phyloP scores from a whole-genome alignment of 2,329 filamentous ascomycete genomes.

The Aspergillus fumigatiaffinis region DNA sequence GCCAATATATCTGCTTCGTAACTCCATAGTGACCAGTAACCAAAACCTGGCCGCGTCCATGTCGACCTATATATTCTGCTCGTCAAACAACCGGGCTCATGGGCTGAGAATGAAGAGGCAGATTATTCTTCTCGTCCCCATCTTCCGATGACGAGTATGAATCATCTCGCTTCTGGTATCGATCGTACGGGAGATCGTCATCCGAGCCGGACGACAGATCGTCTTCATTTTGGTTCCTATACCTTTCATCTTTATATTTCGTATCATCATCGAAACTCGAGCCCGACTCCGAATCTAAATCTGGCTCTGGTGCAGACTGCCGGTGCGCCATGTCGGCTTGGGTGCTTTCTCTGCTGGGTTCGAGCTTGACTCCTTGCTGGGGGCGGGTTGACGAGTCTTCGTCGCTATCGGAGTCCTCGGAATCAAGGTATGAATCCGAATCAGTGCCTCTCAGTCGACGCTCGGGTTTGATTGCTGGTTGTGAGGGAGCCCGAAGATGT shows the following conservation, averaged over 20 bases:
- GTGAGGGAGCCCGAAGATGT: background rate
- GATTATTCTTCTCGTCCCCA: background rate
- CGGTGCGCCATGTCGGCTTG: background rate
- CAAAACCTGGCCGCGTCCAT: background rate
- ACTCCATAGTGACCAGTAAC: background rate
- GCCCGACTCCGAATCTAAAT: background rate
- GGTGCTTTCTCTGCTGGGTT: background rate
- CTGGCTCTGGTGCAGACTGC: background rate
- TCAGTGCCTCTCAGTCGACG: background rate
- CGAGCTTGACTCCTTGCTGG: background rate
- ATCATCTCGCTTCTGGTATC: background rate
- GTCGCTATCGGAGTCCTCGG: background rate
- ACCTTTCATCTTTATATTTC: background rate
- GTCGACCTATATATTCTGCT: background rate
- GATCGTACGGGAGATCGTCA: background rate
- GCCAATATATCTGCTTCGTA: background rate
- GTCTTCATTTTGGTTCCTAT: background rate
- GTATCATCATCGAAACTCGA: background rate
- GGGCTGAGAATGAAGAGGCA: background rate
- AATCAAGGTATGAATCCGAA: background rate
- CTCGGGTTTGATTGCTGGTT: background rate
- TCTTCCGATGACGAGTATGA: background rate
- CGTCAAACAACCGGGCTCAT: background rate
- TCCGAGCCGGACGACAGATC: background rate
- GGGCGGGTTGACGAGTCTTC: background rate